Percentiles rank a stretch among this genome's conserved stretches.
Evolutionary conservation across 768 basidiomycete genomes (phyloP).

Genomic region (Pleurotus ostreatus): DNA sequence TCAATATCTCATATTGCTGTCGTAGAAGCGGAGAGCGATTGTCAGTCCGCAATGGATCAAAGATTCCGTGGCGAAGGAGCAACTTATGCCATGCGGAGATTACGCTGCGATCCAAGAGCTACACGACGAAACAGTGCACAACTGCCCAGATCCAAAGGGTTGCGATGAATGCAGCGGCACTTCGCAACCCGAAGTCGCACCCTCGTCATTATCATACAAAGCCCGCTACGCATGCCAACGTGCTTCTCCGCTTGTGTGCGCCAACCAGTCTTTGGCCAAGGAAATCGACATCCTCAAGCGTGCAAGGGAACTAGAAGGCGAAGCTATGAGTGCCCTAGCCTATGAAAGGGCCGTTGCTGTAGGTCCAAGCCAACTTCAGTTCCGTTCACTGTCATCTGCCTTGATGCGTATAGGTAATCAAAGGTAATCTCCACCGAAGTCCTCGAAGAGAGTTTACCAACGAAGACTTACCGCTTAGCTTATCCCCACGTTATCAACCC

Average conservation of each 20-base stretch:
- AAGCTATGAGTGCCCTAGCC: slow-evolving; percentile 62
- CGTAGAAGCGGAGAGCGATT: slow-evolving; percentile 58
- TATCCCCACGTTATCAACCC: slow-evolving; percentile 9
- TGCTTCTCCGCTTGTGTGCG: slow-evolving; percentile 61
- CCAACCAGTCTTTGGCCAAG: slow-evolving; percentile 59
- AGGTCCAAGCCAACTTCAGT: slow-evolving; percentile 19
- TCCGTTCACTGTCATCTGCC: not conserved
- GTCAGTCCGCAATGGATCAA: slow-evolving; percentile 72
- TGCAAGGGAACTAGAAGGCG: slow-evolving; percentile 61
- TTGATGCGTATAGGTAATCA: slow-evolving; percentile 32
- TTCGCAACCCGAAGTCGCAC: not conserved
- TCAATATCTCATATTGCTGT: slow-evolving; percentile 7
- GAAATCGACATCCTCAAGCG: slow-evolving; percentile 57
- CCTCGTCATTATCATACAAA: slow-evolving; percentile 24
- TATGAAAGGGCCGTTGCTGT: slow-evolving; percentile 75
- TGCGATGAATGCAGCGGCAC: slow-evolving; percentile 10
- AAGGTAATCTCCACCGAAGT: slow-evolving; percentile 29
- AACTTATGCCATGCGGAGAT: slow-evolving; percentile 43
- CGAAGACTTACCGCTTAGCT: not conserved
- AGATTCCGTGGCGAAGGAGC: slow-evolving; percentile 45
- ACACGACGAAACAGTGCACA: slow-evolving; percentile 37
- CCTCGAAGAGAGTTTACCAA: not conserved
- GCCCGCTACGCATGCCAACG: slow-evolving; percentile 57
- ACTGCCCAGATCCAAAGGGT: slow-evolving; percentile 36
- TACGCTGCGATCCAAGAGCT: slow-evolving; percentile 57